Evolutionary conservation across 2,329 filamentous ascomycete species (phyloP).

Genomic region (Epichloe baconii): DNA sequence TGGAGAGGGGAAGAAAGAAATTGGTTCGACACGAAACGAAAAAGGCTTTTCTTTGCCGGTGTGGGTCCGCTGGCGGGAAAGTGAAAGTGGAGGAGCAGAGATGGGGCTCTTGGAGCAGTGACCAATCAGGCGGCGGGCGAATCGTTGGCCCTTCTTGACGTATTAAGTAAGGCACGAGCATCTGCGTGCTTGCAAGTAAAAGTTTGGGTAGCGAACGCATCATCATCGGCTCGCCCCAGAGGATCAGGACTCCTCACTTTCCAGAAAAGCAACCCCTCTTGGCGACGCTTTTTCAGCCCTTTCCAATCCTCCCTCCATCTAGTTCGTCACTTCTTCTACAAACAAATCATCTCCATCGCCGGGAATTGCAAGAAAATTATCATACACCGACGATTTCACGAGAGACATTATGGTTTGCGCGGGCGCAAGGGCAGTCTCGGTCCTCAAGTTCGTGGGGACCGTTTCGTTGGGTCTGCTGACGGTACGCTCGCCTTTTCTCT

Average conservation of each 20-base stretch:
- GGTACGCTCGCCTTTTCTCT: constrained; percentile 35
- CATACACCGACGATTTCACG: not conserved
- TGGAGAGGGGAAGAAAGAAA: not conserved
- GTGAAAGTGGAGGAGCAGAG: not conserved
- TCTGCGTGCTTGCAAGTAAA: not conserved
- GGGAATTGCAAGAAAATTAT: not conserved
- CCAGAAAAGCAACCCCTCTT: not conserved
- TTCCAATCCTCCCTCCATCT: not conserved
- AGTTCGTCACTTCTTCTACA: not conserved
- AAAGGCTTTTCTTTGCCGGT: not conserved
- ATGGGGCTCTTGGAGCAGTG: not conserved
- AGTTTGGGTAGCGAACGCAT: not conserved
- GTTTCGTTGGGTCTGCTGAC: constrained; percentile 80
- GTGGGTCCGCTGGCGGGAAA: not conserved
- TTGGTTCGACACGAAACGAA: not conserved
- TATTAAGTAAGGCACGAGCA: not conserved
- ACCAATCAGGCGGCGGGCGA: not conserved
- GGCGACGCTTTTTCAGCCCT: not conserved
- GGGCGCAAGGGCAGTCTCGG: constrained; percentile 42
- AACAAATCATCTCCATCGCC: not conserved
- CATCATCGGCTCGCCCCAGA: not conserved
- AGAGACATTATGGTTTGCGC: constrained; percentile 44
- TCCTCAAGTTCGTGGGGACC: constrained; percentile 87
- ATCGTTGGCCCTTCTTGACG: not conserved
- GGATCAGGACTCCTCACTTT: not conserved